A percentile compares a stretch with the other conserved stretches of the same genome.
phyloP scores from a whole-genome alignment of 2,329 filamentous ascomycete genomes.

The Pseudocercospora ulei region DNA sequence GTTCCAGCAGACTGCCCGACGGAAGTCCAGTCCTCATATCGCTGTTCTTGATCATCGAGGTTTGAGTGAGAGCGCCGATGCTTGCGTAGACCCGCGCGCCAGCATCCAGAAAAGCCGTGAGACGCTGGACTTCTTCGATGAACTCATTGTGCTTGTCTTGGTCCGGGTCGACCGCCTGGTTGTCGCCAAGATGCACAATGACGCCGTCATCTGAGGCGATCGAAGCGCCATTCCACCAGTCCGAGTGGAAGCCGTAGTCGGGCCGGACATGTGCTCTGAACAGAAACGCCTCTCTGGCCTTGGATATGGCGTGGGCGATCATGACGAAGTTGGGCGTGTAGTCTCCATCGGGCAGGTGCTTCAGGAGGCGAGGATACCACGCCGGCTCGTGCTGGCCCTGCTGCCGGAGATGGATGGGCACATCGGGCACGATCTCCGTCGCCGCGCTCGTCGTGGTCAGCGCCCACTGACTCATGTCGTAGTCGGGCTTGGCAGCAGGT shows the following conservation, averaged over 20 bases:
- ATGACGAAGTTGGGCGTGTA: conserved; percentile 52
- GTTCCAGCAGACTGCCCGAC: conserved; percentile 18
- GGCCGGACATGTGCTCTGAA: conserved; percentile 39
- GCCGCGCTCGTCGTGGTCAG: conserved; percentile 40
- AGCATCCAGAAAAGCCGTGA: conserved; percentile 53
- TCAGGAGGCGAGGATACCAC: conserved; percentile 48
- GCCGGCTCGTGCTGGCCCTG: conserved; percentile 30
- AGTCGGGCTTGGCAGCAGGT: conserved; percentile 47
- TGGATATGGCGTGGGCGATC: conserved; percentile 53
- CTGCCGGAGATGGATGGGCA: conserved; percentile 33
- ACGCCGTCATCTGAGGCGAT: conserved; percentile 40
- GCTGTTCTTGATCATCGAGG: conserved; percentile 21
- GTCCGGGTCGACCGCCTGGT: conserved; percentile 25
- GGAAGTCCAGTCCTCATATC: conserved; percentile 1
- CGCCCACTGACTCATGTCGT: conserved; percentile 49
- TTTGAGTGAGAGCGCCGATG: conserved; percentile 40
- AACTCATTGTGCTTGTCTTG: conserved; percentile 39
- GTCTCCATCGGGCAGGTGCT: conserved; percentile 45
- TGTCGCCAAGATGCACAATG: conserved; percentile 40
- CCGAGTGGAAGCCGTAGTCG: conserved; percentile 48
- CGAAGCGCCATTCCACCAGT: conserved; percentile 54
- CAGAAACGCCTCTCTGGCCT: conserved; percentile 50
- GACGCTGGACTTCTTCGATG: conserved; percentile 49
- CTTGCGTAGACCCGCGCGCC: conserved; percentile 53
- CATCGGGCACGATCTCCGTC: conserved; percentile 47